Base-by-base conservation (phyloP, 2,329 filamentous ascomycete species). In the Phoma sp. region DNA sequence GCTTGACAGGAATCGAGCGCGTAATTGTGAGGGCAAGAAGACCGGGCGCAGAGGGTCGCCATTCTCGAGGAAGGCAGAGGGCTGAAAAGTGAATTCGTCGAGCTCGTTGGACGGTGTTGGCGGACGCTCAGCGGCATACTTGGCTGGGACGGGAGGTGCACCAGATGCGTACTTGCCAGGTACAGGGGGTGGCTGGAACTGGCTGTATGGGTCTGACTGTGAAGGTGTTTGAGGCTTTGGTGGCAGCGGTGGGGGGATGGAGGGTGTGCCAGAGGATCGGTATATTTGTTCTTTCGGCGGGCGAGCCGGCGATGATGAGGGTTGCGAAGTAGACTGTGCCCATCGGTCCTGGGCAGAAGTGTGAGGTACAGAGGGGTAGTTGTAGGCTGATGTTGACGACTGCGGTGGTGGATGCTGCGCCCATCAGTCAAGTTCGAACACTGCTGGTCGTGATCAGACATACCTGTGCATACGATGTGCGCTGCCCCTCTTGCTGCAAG, bases 21-120 rank as follows among this genome's bases (percentile, higher is more conserved):
- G 90, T 1, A 99, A 82, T 10, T 84, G 82, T 0, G 85, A 83
- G 0, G 95, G 93, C 1, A 99, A 82, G 71, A 98, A 96, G 30
- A 99, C 81, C 0, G 93, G 91, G 30, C 95, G 88, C 6, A 99
- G 84, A 0, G 93, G 90, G 5, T 87, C 86, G 14, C 93, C 95
- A 64, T 91, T 93, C 73, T 99, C 95, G 13, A 97, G 87, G 70
- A 92, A 95, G 1, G 91, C 92, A 2, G 90, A 88, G 1, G 93
- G 90, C 58, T 86, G 86, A 79, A 96, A 96, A 11, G 90, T 91
- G 64, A 90, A 89, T 42, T 86, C 87, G 75, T 86, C 81, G 59
- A 82, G 78, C 59, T 77, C 75, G 58, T 71, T 62, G 47, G 71
- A 63, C 52, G 71, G 70, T 7, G 72, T 43, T 2, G 65, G 68